Evolutionary conservation across 768 basidiomycete species (phyloP), one percentile per base, ranked within the genome.

Genomic region (Naganishia antarctica): DNA sequence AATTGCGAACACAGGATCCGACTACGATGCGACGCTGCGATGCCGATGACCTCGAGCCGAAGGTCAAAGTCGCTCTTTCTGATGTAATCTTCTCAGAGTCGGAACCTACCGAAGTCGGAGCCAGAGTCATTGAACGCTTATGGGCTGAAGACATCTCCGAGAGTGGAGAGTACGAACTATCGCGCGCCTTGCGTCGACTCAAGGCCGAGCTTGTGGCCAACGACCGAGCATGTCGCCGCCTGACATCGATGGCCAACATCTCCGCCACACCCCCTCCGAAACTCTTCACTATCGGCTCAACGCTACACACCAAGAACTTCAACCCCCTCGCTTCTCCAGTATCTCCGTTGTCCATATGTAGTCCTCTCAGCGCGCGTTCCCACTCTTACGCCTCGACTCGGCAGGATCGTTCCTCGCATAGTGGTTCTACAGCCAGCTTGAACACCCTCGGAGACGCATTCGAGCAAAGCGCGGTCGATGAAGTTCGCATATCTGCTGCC

Each of bases 141-240:
- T 57, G 53, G 50, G 49, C 53, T 29, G 44, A 57, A 25, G 50
- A 32, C 15, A 28, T 23, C 1, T 6, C 28, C 3, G 41, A 44
- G 8, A 47, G 45, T 11, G 62, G 45, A 32, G 41, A 46, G 6
- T 51, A 34, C 34, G 40, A 41, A 18, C 26, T 37, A 32, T n/a
- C 23, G 7, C 48, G 49, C 29, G 62, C 50, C 5, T 16, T 63
- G n/a, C 41, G 41, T 41, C 44, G 62, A 31, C 62, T 63, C 49
- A 63, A 53, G 37, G 62, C 62, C 18, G 62, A 63, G 15, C 40
- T 63, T n/a, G 49, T 51, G 15, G 62, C 62, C 50, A 50, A 63
- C 29, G 62, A 50, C 15, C 34, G 50, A 21, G 62, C 62, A 28
- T 40, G 23, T 41, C 53, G 53, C 23, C 53, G 53, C 1, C 31